Conservation (phyloP, 768 basidiomycete genomes). For the Macrolepiota albuminosa region DNA sequence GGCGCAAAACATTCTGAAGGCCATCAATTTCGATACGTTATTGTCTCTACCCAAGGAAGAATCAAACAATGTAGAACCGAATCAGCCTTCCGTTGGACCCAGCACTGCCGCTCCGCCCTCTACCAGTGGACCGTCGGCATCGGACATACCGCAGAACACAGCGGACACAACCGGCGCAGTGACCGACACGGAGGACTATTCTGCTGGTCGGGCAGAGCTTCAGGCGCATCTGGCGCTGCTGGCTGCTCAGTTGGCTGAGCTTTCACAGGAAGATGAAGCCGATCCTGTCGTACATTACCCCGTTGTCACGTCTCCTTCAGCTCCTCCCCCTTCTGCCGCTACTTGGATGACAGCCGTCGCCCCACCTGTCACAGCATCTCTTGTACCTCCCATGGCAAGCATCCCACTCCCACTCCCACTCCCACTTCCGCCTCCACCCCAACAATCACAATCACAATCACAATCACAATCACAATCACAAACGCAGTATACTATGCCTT, state of each 20-base stretch:
- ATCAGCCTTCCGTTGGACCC: neutral
- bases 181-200: neutral
- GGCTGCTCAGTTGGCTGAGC: constrained; percentile 67
- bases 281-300: constrained; percentile 12
- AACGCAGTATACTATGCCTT: neutral
- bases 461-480: neutral
- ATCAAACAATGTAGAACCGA: constrained; percentile 13
- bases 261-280: constrained; percentile 43
- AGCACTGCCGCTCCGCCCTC: neutral
- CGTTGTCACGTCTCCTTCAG: neutral
- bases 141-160: neutral
- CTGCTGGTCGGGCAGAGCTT: constrained; percentile 48
- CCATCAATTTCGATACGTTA: constrained; percentile 65
- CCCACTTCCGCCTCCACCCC: neutral
- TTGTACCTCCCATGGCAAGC: neutral
- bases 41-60: constrained; percentile 37
- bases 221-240: constrained; percentile 71
- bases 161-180: neutral
- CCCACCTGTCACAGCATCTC: neutral
- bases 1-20: constrained; percentile 71
- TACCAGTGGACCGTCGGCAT: neutral
- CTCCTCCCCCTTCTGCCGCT: neutral
- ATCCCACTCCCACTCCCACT: neutral
- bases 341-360: neutral
- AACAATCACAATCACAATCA: too few relatives aligned